Base-by-base conservation (phyloP, 345 rosid species). In the Heritiera littoralis region DNA sequence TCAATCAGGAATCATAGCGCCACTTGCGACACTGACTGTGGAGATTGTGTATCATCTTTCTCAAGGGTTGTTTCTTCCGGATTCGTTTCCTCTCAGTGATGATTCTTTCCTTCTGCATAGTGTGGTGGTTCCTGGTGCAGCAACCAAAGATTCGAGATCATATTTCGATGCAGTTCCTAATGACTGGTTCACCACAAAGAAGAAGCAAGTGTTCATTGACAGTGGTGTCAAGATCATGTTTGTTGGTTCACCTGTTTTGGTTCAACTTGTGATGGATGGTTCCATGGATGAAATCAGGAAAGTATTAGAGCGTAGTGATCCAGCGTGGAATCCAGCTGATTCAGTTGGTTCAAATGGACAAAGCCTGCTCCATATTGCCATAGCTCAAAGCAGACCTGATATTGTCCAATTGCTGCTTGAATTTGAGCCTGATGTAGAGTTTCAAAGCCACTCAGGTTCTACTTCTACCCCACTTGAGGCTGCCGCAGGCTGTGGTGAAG, bases 101-200 rank as follows among this genome's bases (percentile, higher is more conserved):
- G 95, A 89, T 70, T 69, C 81, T 11, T 88, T 91, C 85, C 89
- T 88, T 51, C 76, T 91, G 52, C 90, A 88, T 63, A 91, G 93
- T 72, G 88, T 88, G 30, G 93, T 91, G 61, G 93, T 86, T 65
- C 95, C 91, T 5, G 91, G 92, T 0, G 92, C 92, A 0, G 84
- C 91, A 0, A 38, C 78, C 52, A 89, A 81, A 78, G 88, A 85
- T 5, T 67, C 84, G 0, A 28, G 79, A n/a, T 84, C 92, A 3
- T 78, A 80, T 7, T 69, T 83, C 7, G 89, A 88, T 43, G 60
- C 92, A 0, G 90, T 88, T 9, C 95, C 90, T 5, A 70, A 15
- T 59, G 95, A 91, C 48, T 91, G 91, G 89, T 91, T 91, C 81
- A 86, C 90, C 0, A 71, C 89, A 9, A 86, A 66, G 86, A 91